Conservation (phyloP, 2,329 filamentous ascomycete genomes). For the Xylariaceae sp. region DNA sequence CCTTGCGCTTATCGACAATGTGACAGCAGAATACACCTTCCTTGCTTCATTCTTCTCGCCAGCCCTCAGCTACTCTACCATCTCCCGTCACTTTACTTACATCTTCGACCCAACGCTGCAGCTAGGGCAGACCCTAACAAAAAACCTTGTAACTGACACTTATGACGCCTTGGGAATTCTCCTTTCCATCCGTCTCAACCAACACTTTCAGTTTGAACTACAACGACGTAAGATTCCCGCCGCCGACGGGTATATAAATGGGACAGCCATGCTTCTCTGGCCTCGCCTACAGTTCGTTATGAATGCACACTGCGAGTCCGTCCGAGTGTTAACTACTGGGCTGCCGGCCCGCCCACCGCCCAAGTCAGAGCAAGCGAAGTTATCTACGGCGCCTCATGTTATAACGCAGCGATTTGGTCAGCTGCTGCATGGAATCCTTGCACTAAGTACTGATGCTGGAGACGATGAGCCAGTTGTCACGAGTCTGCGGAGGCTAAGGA, state of each 20-base stretch:
- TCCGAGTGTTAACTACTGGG: constrained; percentile 66
- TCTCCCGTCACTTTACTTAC: constrained; percentile 82
- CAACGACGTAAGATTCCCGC: constrained; percentile 90
- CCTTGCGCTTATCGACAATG: constrained; percentile 89
- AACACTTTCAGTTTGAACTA: constrained; percentile 91
- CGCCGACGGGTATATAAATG: constrained; percentile 91
- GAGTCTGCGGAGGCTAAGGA: constrained; percentile 76
- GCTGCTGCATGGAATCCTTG: constrained; percentile 82
- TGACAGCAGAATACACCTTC: constrained; percentile 93
- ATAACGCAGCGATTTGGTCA: constrained; percentile 96
- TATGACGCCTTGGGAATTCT: constrained; percentile 87
- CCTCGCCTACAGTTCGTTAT: constrained; percentile 93
- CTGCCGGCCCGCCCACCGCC: constrained; percentile 55
- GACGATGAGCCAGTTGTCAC: constrained; percentile 92
- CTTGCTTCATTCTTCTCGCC: constrained; percentile 88
- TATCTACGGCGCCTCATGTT: constrained; percentile 85
- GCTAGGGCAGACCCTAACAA: constrained; percentile 80
- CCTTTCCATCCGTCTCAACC: constrained; percentile 90
- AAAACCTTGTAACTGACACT: constrained; percentile 74
- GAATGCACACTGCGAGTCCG: constrained; percentile 88
- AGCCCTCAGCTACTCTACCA: constrained; percentile 73
- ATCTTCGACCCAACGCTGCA: constrained; percentile 90
- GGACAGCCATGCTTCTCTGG: constrained; percentile 94
- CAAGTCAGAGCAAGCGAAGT: constrained; percentile 60
- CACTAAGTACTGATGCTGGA: constrained; percentile 84